Conservation (phyloP, 352 stramenopile species). For the Globisporangium nagaii region DNA sequence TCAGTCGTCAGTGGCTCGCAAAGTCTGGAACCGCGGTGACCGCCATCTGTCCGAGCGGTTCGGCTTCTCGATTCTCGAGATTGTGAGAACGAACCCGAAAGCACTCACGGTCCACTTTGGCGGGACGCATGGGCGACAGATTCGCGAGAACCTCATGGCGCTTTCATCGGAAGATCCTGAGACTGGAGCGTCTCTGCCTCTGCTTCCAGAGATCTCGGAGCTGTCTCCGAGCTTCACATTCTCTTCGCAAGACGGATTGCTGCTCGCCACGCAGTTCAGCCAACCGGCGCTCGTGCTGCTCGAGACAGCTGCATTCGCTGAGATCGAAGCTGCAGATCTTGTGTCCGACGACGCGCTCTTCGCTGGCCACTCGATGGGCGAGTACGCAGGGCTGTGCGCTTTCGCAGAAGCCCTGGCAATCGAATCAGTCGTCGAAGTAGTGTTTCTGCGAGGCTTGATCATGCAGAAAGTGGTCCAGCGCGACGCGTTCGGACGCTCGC, state of each 20-base stretch:
- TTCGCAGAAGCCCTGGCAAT: conserved; percentile 68
- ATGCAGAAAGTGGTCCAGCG: conserved; percentile 59
- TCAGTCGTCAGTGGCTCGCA: conserved; percentile 54
- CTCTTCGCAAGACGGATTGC: conserved; percentile 58
- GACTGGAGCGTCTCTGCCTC: conserved; percentile 40
- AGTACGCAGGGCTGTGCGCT: conserved; percentile 80
- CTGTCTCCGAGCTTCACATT: conserved; percentile 84
- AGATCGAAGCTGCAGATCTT: conserved; percentile 64
- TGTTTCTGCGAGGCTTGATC: conserved; percentile 77
- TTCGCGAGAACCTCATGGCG: conserved; percentile 85
- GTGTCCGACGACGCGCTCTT: conserved; percentile 75
- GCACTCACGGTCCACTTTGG: conserved; percentile 86
- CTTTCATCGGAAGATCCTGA: conserved; percentile 59
- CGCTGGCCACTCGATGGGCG: conserved; percentile 84
- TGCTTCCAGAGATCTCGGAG: conserved; percentile 79
- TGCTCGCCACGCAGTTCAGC: conserved; percentile 86
- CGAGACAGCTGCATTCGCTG: conserved; percentile 82
- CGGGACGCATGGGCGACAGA: conserved; percentile 64
- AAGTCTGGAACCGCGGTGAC: conserved; percentile 82
- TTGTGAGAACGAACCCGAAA: conserved; percentile 83
- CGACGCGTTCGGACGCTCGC: conserved; percentile 55
- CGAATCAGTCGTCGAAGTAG: conserved; percentile 73
- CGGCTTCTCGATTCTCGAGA: conserved; percentile 86
- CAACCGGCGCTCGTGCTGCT: conserved; percentile 78
- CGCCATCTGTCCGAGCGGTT: conserved; percentile 64